These are phyloP conservation scores for Penicillium oxalicum DNA, from an alignment of 2,329 filamentous ascomycete genomes.

Conservation along the genomic window DNA sequence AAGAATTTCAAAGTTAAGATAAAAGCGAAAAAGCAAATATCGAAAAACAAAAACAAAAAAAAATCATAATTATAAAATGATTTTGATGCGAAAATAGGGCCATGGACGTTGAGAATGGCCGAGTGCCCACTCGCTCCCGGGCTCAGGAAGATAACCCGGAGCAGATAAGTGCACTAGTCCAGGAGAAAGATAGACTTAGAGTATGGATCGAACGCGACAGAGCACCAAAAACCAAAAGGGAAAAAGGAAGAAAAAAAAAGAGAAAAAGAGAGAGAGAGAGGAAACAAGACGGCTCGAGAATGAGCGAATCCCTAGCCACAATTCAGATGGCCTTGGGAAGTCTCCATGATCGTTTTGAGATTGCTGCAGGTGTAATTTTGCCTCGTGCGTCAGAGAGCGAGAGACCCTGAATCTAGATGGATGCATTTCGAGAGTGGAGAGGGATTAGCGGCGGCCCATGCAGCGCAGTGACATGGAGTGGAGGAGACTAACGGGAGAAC, in stretches of 20 bases:
- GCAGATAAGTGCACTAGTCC: too few species aligned
- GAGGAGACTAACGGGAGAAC: slow-evolving; percentile 7
- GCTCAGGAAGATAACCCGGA: too few species aligned
- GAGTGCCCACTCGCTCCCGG: too few species aligned
- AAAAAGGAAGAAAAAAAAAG: background rate
- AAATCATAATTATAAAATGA: too few species aligned
- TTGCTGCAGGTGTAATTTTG: slow-evolving; percentile 39
- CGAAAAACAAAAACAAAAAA: too few species aligned
- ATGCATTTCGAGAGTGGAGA: slow-evolving; percentile 24
- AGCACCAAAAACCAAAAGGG: too few species aligned
- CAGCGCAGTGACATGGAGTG: slow-evolving; percentile 29
- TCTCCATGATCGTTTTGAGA: slow-evolving; percentile 36
- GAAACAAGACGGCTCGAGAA: background rate
- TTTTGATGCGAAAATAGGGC: too few species aligned
- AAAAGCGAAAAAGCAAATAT: too few species aligned
- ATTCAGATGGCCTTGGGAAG: slow-evolving; percentile 11
- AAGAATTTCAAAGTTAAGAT: too few species aligned
- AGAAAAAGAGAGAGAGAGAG: slow-evolving; percentile 10
- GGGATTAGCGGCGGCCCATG: slow-evolving; percentile 33
- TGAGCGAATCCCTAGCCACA: slow-evolving; percentile 8
- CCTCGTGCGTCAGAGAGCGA: slow-evolving; percentile 35
- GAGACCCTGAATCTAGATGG: slow-evolving; percentile 39
- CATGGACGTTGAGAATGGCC: too few species aligned
- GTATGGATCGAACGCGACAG: too few species aligned
- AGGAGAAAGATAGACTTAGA: too few species aligned